Evolutionary conservation across 495 filamentous ascomycete species (phyloP), one percentile per base, ranked within the genome.

Genomic region (Collariella sp.): DNA sequence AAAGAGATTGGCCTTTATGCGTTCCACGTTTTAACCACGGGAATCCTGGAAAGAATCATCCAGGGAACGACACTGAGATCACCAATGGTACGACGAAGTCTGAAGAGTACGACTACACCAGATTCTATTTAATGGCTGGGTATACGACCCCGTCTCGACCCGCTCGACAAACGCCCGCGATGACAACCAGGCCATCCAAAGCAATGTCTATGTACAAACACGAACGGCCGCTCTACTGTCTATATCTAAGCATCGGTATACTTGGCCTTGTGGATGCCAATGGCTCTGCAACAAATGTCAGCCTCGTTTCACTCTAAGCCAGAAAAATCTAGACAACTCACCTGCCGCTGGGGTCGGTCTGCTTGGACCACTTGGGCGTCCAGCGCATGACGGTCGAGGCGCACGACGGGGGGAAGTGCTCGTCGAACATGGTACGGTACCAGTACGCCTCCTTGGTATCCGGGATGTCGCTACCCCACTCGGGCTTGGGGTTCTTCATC

Each of bases 381-480:
- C 93, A 98, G 55, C 94, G 79, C 87, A 88, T 87, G 39, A 98
- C 93, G 34, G 94, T 97, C 19, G 78, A 81, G 23, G 94, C 93
- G 70, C 91, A 96, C 63, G 86, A 84, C 22, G 84, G 75, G 36
- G 94, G 94, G 80, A 97, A 98, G 70, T 89, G 91, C 78, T 98
- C 93, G 68, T 98, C 93, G 67, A 97, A 98, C 89, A 98, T 97
- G 63, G 66, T 73, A 59, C 93, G 84, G 76, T 98, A 98, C 94
- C 93, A 97, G 77, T 96, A 90, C 80, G 90, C 91, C 75, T 98
- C 93, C 79, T 98, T 98, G 60, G 83, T 88, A 64, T 96, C 90
- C 42, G 93, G 93, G 52, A 94, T 80, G 62, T 98, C 93, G 52
- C 31, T 48, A 33, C 88, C 91, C 93, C 93, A 98, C 69, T 95